A percentile compares a stretch with the other conserved stretches of the same genome.
phyloP scores from a whole-genome alignment of 208 protist species.

The Leishmania major region DNA sequence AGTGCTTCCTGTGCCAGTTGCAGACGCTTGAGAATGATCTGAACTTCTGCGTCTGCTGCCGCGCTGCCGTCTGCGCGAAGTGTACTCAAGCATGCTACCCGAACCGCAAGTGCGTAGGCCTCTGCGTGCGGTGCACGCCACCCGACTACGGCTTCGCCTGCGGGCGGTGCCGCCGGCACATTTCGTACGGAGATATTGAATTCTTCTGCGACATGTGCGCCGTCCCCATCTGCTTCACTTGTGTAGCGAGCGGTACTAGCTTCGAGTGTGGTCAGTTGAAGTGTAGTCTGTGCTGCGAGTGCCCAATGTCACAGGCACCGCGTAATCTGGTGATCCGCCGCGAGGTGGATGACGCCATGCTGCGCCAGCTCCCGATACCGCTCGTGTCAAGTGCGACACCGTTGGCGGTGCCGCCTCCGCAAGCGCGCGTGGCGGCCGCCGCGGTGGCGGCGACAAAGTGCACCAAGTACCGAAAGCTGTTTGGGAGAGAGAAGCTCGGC shows the following conservation, averaged over 20 bases:
- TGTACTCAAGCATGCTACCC: slow-evolving; percentile 35
- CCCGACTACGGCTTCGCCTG: slow-evolving; percentile 40
- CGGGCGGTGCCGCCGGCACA: slow-evolving; percentile 41
- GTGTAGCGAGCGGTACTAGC: slow-evolving; percentile 38
- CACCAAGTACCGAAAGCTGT: slow-evolving; percentile 61
- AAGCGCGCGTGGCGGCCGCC: slow-evolving; percentile 16
- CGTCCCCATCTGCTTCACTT: slow-evolving; percentile 56
- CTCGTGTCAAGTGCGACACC: slow-evolving; percentile 15
- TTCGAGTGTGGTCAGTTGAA: slow-evolving; percentile 80
- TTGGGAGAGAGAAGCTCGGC: slow-evolving; percentile 47
- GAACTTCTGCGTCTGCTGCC: slow-evolving; percentile 54
- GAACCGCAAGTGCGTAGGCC: slow-evolving; percentile 42
- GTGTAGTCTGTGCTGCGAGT: slow-evolving; percentile 62
- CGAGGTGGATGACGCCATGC: slow-evolving; percentile 20
- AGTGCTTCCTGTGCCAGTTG: slow-evolving; percentile 31
- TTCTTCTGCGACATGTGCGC: slow-evolving; percentile 75
- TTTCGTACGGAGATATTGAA: slow-evolving; percentile 25
- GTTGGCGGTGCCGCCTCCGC: slow-evolving; percentile 9
- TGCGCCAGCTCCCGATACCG: slow-evolving; percentile 23
- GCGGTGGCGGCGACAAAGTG: slow-evolving; percentile 9
- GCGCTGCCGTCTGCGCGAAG: slow-evolving; percentile 33
- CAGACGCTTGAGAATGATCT: slow-evolving; percentile 12
- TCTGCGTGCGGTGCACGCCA: slow-evolving; percentile 53
- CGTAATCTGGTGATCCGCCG: slow-evolving; percentile 22
- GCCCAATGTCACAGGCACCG: slow-evolving; percentile 36